These are phyloP conservation scores for Erigeron canadensis DNA, from an alignment of 129 eudicot genomes.

Conservation along the genomic window DNA sequence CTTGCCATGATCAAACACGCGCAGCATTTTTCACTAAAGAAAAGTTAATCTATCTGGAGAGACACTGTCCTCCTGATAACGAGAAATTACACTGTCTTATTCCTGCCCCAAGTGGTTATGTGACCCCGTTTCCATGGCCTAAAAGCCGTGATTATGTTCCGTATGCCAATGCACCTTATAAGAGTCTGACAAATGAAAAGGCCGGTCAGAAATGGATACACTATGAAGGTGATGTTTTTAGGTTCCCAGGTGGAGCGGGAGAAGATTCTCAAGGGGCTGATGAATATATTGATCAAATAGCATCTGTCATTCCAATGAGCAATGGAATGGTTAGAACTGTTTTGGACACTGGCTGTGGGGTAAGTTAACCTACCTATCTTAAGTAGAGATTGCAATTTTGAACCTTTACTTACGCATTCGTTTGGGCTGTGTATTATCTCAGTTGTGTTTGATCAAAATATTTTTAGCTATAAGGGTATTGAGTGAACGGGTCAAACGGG, in stretches of 20 bases:
- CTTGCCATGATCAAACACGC: slow-evolving; percentile 47
- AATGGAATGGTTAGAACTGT: slow-evolving; percentile 49
- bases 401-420: background rate
- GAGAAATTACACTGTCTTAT: slow-evolving; percentile 56
- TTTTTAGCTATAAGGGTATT: background rate
- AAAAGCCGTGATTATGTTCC: slow-evolving; percentile 34
- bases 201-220: slow-evolving; percentile 53
- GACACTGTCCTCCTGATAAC: slow-evolving; percentile 48
- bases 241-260: slow-evolving; percentile 47
- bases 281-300: slow-evolving; percentile 49
- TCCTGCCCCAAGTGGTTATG: slow-evolving; percentile 58
- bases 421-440: background rate
- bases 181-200: slow-evolving; percentile 34
- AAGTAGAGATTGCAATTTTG: background rate
- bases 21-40: slow-evolving; percentile 38
- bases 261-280: slow-evolving; percentile 54
- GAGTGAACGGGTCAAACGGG: background rate
- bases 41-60: slow-evolving; percentile 34
- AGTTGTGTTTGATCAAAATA: background rate
- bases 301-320: slow-evolving; percentile 46
- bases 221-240: slow-evolving; percentile 52
- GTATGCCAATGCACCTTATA: slow-evolving; percentile 28
- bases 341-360: slow-evolving; percentile 59
- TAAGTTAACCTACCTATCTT: slow-evolving; percentile 9
- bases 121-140: slow-evolving; percentile 33